phyloP scores from a whole-genome alignment of 257 asterid species.

The Ophiorrhiza pumila region DNA sequence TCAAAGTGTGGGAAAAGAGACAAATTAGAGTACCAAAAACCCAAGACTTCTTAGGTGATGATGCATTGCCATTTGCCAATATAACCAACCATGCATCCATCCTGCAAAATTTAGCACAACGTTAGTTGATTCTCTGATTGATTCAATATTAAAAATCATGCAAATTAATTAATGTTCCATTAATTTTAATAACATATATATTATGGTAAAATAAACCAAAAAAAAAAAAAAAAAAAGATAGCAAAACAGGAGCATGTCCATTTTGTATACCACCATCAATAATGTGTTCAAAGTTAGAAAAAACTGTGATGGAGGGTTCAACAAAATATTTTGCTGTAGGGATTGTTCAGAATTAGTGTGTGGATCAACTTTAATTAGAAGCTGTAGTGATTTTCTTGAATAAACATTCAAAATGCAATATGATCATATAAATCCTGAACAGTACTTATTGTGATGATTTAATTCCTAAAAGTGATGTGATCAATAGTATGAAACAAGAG shows the following conservation, averaged over 20 bases:
- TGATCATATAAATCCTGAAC: no score
- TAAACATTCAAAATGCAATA: not conserved
- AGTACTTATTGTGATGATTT: not conserved
- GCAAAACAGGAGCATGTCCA: not conserved
- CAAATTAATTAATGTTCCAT: not conserved
- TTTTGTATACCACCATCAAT: no score
- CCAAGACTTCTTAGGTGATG: not conserved
- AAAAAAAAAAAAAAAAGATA: not conserved
- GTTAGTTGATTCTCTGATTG: not conserved
- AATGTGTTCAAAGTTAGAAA: no score
- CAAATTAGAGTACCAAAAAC: not conserved
- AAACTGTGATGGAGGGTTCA: no score
- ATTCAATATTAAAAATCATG: not conserved
- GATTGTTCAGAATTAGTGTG: no score
- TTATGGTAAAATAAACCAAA: not conserved
- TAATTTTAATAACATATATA: not conserved
- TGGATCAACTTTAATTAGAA: no score
- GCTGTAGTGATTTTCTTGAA: not conserved
- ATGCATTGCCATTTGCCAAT: no score
- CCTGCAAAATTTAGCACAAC: no score
- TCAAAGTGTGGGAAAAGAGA: not conserved
- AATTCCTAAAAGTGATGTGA: not conserved
- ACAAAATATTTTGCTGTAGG: no score
- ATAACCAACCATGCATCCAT: no score
- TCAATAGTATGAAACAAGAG: not conserved